These are phyloP conservation scores for Phaeodactylum tricornutum DNA, from an alignment of 108 stramenopile species.

Conservation along the genomic window DNA sequence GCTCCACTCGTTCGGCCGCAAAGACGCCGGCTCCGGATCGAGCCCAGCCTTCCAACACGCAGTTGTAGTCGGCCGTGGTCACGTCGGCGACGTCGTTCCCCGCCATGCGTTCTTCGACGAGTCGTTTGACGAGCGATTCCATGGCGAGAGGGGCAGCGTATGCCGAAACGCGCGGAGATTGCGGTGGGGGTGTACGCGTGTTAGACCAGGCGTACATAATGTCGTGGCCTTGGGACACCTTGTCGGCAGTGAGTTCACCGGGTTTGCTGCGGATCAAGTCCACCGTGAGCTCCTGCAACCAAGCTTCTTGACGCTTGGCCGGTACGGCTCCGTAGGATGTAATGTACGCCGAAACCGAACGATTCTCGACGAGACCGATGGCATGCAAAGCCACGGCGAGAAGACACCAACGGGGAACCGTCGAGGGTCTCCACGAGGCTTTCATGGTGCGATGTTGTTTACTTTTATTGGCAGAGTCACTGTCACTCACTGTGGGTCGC, in stretches of 20 bases:
- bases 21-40: slow-evolving; percentile 32
- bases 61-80: slow-evolving; percentile 52
- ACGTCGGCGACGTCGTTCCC: slow-evolving; percentile 37
- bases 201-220: slow-evolving; percentile 65
- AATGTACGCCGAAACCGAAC: no score
- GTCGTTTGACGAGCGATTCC: slow-evolving; percentile 56
- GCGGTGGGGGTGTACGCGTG: no score
- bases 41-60: slow-evolving; percentile 59
- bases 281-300: slow-evolving; percentile 39
- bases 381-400: no score
- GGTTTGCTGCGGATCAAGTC: slow-evolving; percentile 41
- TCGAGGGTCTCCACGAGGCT: no score
- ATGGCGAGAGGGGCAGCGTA: slow-evolving; percentile 53
- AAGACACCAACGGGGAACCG: no score
- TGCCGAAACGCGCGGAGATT: slow-evolving; percentile 5
- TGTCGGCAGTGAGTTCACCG: slow-evolving; percentile 39
- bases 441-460: no score
- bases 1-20: slow-evolving; percentile 57
- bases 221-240: slow-evolving; percentile 31
- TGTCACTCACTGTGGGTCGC: no score
- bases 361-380: no score
- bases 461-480: no score
- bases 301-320: slow-evolving; percentile 1
- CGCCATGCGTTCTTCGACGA: slow-evolving; percentile 58
- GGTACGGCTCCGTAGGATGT: slow-evolving; percentile 6